These are phyloP conservation scores for Penicillium sumatraense DNA, from an alignment of 2,329 filamentous ascomycete species.

Conservation along the genomic window DNA sequence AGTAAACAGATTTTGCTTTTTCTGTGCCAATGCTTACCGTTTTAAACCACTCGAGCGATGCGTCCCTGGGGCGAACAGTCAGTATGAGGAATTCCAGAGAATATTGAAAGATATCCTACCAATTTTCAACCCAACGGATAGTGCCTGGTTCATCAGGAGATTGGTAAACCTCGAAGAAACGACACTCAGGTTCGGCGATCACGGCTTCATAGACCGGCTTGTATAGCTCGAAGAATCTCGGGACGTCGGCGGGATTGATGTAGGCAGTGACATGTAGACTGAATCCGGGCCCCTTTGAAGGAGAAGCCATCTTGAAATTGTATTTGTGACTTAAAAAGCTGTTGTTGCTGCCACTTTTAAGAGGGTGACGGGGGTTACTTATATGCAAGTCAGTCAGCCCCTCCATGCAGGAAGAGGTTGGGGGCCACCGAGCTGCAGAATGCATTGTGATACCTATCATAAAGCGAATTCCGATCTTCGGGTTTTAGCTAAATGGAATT, in stretches of 20 bases:
- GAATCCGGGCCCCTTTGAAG: constrained; percentile 7
- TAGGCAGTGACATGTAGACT: constrained; percentile 30
- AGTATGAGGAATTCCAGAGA: background rate
- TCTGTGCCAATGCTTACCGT: constrained; percentile 14
- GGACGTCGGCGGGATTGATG: constrained; percentile 28
- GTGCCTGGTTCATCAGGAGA: constrained; percentile 42
- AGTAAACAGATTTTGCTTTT: background rate
- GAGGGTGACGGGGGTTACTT: background rate
- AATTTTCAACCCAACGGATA: constrained; percentile 49
- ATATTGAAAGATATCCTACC: constrained; percentile 27
- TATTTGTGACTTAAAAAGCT: background rate
- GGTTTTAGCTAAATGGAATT: too few species aligned
- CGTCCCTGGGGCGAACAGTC: constrained; percentile 19
- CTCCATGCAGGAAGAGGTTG: too few species aligned
- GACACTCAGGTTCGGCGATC: constrained; percentile 48
- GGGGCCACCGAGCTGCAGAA: too few species aligned
- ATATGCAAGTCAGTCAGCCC: too few species aligned
- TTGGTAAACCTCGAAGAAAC: constrained; percentile 51
- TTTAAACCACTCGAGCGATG: constrained; percentile 37
- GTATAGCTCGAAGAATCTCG: constrained; percentile 39
- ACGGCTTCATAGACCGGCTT: constrained; percentile 48
- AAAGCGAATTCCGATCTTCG: too few species aligned
- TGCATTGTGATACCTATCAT: too few species aligned
- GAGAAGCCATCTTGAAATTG: background rate
- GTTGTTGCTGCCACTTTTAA: background rate